Evolutionary conservation across 23 red algal species (phyloP), one percentile per base, ranked within the genome.

Genomic region (Gracilaria domingensis): DNA sequence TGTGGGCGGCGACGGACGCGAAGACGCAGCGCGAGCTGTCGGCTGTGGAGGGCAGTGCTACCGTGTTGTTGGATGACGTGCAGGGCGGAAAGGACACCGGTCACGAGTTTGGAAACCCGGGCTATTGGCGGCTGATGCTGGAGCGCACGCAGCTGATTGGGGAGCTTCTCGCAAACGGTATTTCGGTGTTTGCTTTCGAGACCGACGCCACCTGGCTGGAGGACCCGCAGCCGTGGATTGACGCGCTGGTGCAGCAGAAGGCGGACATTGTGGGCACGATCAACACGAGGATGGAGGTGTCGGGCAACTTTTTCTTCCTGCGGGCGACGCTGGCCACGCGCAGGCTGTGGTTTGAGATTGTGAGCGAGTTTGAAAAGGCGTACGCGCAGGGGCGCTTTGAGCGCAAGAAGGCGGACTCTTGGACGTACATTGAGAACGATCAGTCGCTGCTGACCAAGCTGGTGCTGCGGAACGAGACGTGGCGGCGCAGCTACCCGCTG

Each of bases 111-210:
- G 91, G 91, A 18, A 94, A 86, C 50, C 83, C 82, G 12, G 81
- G 82, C 16, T 94, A 94, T 74, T 94, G 91, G 91, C 69, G 76
- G n/a, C 72, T 94, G 37, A 94, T 94, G 91, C 50, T 87, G 56
- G 82, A 88, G 75, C 91, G 91, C 16, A 88, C 91, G 28, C 81
- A 69, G 32, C 40, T 94, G 56, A 74, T 94, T 44, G 66, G 67
- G 8, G 83, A 86, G 65, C 54, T 94, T 18, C 24, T 94, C 16
- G 32, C 64, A n/a, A 77, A 37, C 38, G 91, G 83, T 17, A 50
- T 94, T 13, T 54, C 82, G 35, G 83, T 94, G 30, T 88, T 94
- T 60, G 82, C 83, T 5, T 94, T 94, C 79, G 91, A 94, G 77
- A 86, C 83, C 40, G 91, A 94, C 83, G 82, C 83, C n/a, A 87